Base-by-base conservation (phyloP, 352 stramenopile genomes). In the Phytopythium helicoides region DNA sequence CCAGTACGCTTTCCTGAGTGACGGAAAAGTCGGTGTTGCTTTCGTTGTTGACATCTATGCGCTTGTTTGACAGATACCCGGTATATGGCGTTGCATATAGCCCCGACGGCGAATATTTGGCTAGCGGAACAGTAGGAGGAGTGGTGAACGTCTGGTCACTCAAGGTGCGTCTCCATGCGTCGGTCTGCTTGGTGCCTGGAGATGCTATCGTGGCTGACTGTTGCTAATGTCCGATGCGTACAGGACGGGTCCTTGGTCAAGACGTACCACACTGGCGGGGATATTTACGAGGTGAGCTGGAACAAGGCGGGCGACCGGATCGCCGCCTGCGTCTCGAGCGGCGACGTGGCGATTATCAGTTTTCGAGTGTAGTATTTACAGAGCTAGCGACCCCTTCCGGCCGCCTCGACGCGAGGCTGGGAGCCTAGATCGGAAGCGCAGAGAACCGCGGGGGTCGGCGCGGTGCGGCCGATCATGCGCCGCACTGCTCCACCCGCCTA, bases 241-340 rank as follows among this genome's bases (percentile, higher is more conserved):
- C 54, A 94, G 84, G 81, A 92, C 28, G 76, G 81, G 15, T 70
- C 66, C 36, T 73, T 95, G 62, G 69, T 88, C 40, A 94, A 94
- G 71, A 89, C 80, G 68, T 95, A 92, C 67, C 76, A 95, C 74
- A 88, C 85, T 45, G 85, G 88, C 71, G 91, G 91, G 45, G 97
- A 99, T 81, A 99, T 99, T 76, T 99, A 99, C 82, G 97, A 99
- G 76, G 95, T 99, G 59, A 97, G 97, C 66, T 99, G 97, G 97
- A 99, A 98, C 77, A 79, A 83, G 60, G 63, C 89, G 58, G 86
- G 88, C 50, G 80, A 81, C 64, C 71, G 92, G 64, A 86, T 97
- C 68, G 83, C 86, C 41, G 86, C 86, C 39, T 94, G 86, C 64
- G 83, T 89, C 45, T 94, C 86, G 40, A 93, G 81, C 51, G 83